Conservation (phyloP, 2,329 filamentous ascomycete species). For the Ophiostoma ulmi region DNA sequence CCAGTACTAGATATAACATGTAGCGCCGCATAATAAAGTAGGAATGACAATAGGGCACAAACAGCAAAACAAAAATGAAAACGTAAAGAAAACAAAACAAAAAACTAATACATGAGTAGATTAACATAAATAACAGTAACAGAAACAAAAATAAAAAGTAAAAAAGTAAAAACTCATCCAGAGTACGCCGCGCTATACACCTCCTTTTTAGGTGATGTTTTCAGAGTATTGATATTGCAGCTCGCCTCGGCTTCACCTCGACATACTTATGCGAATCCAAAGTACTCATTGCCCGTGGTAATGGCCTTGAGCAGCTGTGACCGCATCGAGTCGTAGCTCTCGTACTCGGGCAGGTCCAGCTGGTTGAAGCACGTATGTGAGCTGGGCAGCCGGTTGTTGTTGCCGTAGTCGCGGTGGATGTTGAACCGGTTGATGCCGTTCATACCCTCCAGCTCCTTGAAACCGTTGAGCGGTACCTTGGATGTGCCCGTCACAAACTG, state of each 20-base stretch:
- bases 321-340: constrained; percentile 86
- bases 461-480: constrained; percentile 96
- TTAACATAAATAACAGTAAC: neutral
- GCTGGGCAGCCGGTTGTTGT: constrained; percentile 89
- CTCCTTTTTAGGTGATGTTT: neutral
- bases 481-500: constrained; percentile 98
- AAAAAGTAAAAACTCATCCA: constrained; percentile 7
- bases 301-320: constrained; percentile 90
- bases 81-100: neutral
- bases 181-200: constrained; percentile 8
- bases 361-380: constrained; percentile 99
- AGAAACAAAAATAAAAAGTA: constrained; percentile 12
- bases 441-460: constrained; percentile 99
- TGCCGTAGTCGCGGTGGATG: constrained; percentile 95
- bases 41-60: neutral
- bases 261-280: constrained; percentile 75
- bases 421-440: constrained; percentile 98
- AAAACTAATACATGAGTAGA: neutral
- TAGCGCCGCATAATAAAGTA: neutral
- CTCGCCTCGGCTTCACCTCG: neutral
- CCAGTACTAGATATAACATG: neutral
- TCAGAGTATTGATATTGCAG: neutral
- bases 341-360: constrained; percentile 96
- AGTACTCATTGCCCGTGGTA: constrained; percentile 95
- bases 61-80: neutral